Percentiles rank a stretch among this genome's conserved stretches.
phyloP scores from a whole-genome alignment of 2,329 filamentous ascomycete species.

The Penicillium sp. region DNA sequence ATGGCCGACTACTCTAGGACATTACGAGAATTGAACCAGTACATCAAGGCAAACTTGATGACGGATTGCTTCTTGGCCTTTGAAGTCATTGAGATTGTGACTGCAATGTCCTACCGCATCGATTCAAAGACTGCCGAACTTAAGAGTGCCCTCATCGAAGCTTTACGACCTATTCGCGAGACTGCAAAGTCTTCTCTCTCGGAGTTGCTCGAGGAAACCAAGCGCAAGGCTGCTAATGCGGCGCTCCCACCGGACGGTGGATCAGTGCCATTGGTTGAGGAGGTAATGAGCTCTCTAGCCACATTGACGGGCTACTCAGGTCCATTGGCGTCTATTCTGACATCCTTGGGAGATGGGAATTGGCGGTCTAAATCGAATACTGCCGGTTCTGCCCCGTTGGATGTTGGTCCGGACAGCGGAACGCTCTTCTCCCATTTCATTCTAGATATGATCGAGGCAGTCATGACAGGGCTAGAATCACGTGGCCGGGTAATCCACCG shows the following conservation, averaged over 20 bases:
- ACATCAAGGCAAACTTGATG: constrained; percentile 79
- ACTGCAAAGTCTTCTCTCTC: constrained; percentile 84
- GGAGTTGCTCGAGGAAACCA: constrained; percentile 80
- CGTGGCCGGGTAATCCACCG: constrained; percentile 73
- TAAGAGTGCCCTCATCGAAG: constrained; percentile 77
- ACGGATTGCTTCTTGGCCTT: constrained; percentile 95
- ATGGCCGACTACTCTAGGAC: constrained; percentile 82
- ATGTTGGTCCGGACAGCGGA: constrained; percentile 82
- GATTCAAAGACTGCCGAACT: constrained; percentile 82
- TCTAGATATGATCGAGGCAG: constrained; percentile 78
- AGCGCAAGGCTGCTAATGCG: constrained; percentile 64
- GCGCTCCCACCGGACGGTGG: constrained; percentile 76
- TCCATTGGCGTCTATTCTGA: constrained; percentile 84
- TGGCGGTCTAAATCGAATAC: constrained; percentile 68
- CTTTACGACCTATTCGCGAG: constrained; percentile 83
- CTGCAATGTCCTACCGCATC: constrained; percentile 72
- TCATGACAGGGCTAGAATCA: constrained; percentile 71
- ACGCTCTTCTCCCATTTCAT: constrained; percentile 89
- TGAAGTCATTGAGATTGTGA: constrained; percentile 89
- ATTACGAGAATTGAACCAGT: constrained; percentile 80
- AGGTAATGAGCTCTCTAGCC: constrained; percentile 82
- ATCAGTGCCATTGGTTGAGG: constrained; percentile 71
- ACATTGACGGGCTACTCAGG: constrained; percentile 82
- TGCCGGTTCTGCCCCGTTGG: constrained; percentile 70
- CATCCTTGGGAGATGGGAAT: constrained; percentile 87